A percentile compares a stretch with the other conserved stretches of the same genome.
phyloP scores from a whole-genome alignment of 2,329 filamentous ascomycete species.

The Elsinoe arachidis region DNA sequence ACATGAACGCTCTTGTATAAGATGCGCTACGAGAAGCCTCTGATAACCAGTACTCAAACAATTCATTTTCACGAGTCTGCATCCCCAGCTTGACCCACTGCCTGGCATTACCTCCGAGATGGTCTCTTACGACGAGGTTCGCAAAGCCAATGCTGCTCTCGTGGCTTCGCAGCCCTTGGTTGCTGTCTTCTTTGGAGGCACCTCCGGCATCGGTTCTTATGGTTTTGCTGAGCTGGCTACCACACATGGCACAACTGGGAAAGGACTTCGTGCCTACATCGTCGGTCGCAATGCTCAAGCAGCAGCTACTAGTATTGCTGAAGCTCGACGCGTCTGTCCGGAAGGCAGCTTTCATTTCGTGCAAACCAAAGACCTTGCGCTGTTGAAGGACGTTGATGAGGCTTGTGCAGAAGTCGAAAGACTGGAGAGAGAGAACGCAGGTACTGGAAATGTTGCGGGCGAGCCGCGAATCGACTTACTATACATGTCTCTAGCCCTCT shows the following conservation, averaged over 20 bases:
- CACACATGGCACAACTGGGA: constrained; percentile 13
- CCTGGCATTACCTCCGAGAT: no score
- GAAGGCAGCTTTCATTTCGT: constrained; percentile 23
- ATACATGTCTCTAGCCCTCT: constrained; percentile 31
- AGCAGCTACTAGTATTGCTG: constrained; percentile 15
- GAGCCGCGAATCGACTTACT: constrained; percentile 32
- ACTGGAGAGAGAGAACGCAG: constrained; percentile 4
- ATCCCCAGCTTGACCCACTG: no score
- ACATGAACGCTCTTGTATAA: no score
- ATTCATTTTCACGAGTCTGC: no score
- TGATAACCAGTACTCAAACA: no score
- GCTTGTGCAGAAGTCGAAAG: constrained; percentile 25
- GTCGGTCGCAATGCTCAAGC: constrained; percentile 17
- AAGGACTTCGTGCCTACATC: constrained; percentile 18
- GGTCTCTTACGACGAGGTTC: not conserved
- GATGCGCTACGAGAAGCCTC: no score
- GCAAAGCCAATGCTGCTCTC: not conserved
- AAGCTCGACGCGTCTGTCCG: constrained; percentile 19
- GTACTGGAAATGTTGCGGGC: constrained; percentile 3
- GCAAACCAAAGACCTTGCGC: constrained; percentile 27
- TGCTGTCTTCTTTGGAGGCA: constrained; percentile 20
- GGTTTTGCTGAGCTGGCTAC: constrained; percentile 16
- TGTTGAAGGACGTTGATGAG: constrained; percentile 29
- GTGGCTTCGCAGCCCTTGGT: constrained; percentile 13
- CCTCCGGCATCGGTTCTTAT: constrained; percentile 20